Evolutionary conservation across 352 stramenopile genomes (phyloP).

Genomic region (Phytophthora hibernalis): DNA sequence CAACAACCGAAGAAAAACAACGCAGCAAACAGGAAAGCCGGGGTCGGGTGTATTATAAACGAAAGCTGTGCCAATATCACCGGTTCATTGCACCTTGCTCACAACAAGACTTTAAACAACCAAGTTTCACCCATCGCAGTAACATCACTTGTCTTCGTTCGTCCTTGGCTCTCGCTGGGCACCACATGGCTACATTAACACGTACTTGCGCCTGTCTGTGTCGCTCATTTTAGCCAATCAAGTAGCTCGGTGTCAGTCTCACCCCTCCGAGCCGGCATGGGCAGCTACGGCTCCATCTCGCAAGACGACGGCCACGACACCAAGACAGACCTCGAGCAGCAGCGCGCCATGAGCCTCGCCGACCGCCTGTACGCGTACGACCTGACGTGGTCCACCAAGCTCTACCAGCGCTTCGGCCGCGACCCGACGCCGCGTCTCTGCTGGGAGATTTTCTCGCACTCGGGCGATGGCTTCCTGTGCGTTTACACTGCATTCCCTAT

Average conservation of each 20-base stretch:
- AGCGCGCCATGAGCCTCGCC: conserved; percentile 53
- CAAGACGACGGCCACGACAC: conserved; percentile 30
- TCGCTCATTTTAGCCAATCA: conserved; percentile 37
- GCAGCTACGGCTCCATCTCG: conserved; percentile 42
- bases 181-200: conserved; percentile 19
- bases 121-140: not conserved
- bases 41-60: not conserved
- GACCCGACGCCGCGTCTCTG: conserved; percentile 50
- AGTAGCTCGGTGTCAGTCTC: conserved; percentile 1
- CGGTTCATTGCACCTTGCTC: not conserved
- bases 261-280: conserved; percentile 20
- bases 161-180: not conserved
- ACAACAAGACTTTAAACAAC: not conserved
- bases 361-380: conserved; percentile 79
- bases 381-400: conserved; percentile 71
- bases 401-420: conserved; percentile 74
- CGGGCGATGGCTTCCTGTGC: conserved; percentile 86
- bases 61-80: not conserved
- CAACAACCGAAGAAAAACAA: conserved; percentile 12
- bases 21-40: not conserved
- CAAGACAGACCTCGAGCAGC: conserved; percentile 32
- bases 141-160: not conserved
- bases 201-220: conserved; percentile 22
- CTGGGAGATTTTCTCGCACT: conserved; percentile 84
- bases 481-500: conserved; percentile 17